Evolutionary conservation across 2,329 filamentous ascomycete species (phyloP), one percentile per base, ranked within the genome.

Genomic region (Aulographum hederae): DNA sequence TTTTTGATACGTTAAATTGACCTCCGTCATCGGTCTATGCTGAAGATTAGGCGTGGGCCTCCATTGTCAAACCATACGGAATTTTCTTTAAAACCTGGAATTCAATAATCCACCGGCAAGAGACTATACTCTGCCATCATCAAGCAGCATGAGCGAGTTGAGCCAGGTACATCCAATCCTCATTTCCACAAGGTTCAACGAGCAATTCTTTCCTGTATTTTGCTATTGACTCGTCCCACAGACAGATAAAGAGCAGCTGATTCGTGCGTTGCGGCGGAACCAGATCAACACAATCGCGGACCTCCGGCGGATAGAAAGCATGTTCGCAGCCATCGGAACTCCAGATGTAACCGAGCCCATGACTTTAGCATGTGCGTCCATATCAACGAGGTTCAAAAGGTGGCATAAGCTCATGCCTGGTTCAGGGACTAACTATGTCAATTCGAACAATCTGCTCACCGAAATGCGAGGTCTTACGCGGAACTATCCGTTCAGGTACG

Each of bases 221-320:
- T 25, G 21, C 10, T 25, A 25, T 25, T 13, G 13, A n/a, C n/a
- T 13, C 13, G 21, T 30, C 11, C 21, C 28, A 30, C 40, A 62
- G 56, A 50, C 52, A 17, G 56, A 62, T 36, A 61, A 61, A 40
- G 47, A 54, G 12, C 64, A 72, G 38, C 61, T 78, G 38, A 68
- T 80, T 38, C 58, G 70, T 16, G 69, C 72, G 1, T 61, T 82
- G 15, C 58, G 58, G 27, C 70, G 67, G 0, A 74, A 78, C 43
- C 67, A 68, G n/a, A 60, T 81, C 47, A 82, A 81, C 47, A 81
- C 77, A 0, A 59, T 82, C 14, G 73, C 70, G 0, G 75, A 78
- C 38, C 65, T 82, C 18, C 72, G 76, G 40, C 71, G 74, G 12
- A 72, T 80, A 41, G 78, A 84, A 48, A 67, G 69, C 34, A 59